A percentile compares a stretch with the other conserved stretches of the same genome.
phyloP scores from a whole-genome alignment of 2,329 filamentous ascomycete species.

The Sclerotinia borealis region DNA sequence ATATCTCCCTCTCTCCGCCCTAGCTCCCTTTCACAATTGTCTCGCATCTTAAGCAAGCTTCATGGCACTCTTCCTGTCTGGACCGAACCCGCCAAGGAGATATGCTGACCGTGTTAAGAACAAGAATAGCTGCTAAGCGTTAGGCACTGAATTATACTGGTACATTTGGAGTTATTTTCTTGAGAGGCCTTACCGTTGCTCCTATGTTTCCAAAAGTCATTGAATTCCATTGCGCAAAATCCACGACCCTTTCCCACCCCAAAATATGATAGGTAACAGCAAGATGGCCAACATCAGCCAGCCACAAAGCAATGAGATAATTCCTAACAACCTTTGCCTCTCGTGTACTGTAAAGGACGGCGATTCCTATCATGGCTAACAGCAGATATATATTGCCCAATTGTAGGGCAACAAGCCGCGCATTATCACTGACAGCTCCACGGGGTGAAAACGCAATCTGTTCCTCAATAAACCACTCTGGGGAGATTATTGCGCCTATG shows the following conservation, averaged over 20 bases:
- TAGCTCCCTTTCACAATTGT: not conserved
- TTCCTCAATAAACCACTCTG: constrained; percentile 57
- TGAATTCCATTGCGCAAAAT: constrained; percentile 57
- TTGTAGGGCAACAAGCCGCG: constrained; percentile 25
- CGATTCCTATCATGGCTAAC: constrained; percentile 57
- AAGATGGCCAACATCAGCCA: constrained; percentile 63
- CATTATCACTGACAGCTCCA: constrained; percentile 34
- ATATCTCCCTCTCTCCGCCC: not conserved
- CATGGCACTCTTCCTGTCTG: constrained; percentile 28
- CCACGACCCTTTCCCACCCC: constrained; percentile 47
- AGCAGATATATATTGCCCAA: constrained; percentile 65
- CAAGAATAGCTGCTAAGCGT: constrained; percentile 41
- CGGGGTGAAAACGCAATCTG: constrained; percentile 45
- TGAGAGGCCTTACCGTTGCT: constrained; percentile 44
- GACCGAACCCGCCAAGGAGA: constrained; percentile 53
- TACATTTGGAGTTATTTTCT: not conserved
- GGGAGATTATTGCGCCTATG: constrained; percentile 47
- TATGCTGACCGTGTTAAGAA: constrained; percentile 52
- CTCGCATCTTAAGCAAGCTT: not conserved
- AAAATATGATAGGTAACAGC: constrained; percentile 54
- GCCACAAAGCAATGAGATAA: constrained; percentile 59
- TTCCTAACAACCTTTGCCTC: constrained; percentile 61
- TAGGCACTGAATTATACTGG: not conserved
- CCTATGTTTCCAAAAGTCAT: constrained; percentile 70
- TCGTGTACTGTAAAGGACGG: constrained; percentile 55